Evolutionary conservation across 106 monocot species (phyloP).

Genomic region (Agapanthus africanus): DNA sequence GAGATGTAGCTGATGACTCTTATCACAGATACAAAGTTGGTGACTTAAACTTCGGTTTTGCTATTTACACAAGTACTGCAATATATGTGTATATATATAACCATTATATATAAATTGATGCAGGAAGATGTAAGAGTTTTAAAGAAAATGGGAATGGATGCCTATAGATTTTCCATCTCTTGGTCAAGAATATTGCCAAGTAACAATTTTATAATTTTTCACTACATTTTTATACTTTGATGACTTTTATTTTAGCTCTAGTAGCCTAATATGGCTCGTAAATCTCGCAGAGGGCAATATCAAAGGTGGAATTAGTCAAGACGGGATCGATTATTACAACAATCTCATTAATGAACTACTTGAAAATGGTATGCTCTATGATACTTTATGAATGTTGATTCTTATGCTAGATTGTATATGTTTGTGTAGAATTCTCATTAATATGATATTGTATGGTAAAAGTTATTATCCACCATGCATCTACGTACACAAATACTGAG

Average conservation of each 20-base stretch:
- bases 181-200: slow-evolving; percentile 26
- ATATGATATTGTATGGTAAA: too few species aligned
- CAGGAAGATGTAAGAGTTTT: slow-evolving; percentile 15
- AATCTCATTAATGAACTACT: slow-evolving; percentile 56
- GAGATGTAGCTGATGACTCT: slow-evolving; percentile 2
- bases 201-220: background rate
- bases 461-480: too few species aligned
- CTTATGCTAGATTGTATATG: too few species aligned
- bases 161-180: slow-evolving; percentile 24
- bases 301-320: slow-evolving; percentile 41
- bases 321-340: slow-evolving; percentile 52
- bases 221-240: background rate
- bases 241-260: background rate
- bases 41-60: background rate
- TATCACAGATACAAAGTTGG: slow-evolving; percentile 14
- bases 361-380: slow-evolving; percentile 15
- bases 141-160: slow-evolving; percentile 11
- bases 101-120: background rate
- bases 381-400: too few species aligned
- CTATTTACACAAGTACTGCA: background rate
- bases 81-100: background rate
- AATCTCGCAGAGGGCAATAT: slow-evolving; percentile 30
- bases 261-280: background rate
- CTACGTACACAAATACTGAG: too few species aligned
- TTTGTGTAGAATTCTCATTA: too few species aligned